Conservation (phyloP, 495 filamentous ascomycete species). For the Daldinia bambusicola region DNA sequence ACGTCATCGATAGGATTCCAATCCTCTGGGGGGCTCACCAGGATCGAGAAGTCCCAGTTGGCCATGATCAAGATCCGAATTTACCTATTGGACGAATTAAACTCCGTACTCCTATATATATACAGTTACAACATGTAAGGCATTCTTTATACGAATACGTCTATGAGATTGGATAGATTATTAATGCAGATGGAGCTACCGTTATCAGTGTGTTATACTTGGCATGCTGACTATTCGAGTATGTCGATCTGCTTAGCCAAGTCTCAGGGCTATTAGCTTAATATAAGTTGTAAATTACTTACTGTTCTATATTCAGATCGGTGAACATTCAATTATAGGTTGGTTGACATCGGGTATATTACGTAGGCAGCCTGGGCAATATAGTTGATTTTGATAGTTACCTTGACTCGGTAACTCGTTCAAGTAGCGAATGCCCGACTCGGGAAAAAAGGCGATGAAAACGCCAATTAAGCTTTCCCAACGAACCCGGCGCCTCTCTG, state of each 20-base stretch:
- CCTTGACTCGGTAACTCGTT: slow-evolving; percentile 17
- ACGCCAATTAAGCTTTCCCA: slow-evolving; percentile 31
- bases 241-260: not conserved
- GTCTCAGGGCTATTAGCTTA: not conserved
- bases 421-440: slow-evolving; percentile 14
- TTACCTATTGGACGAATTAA: not conserved
- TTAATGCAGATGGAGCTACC: not conserved
- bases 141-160: not conserved
- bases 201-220: not conserved
- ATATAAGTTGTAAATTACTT: not conserved
- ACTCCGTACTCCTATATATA: not conserved
- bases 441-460: slow-evolving; percentile 20
- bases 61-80: not conserved
- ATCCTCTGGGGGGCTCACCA: slow-evolving; percentile 65
- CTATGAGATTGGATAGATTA: not conserved
- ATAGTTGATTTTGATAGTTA: not conserved
- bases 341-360: slow-evolving; percentile 3
- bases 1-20: slow-evolving; percentile 50
- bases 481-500: not conserved
- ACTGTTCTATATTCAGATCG: not conserved
- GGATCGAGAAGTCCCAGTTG: slow-evolving; percentile 63
- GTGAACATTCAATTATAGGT: not conserved
- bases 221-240: not conserved
- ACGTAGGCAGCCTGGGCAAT: slow-evolving; percentile 4
- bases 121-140: not conserved